Evolutionary conservation across 2,329 filamentous ascomycete species (phyloP), one percentile per base, ranked within the genome.

Genomic region (Epichloe sylvatica): DNA sequence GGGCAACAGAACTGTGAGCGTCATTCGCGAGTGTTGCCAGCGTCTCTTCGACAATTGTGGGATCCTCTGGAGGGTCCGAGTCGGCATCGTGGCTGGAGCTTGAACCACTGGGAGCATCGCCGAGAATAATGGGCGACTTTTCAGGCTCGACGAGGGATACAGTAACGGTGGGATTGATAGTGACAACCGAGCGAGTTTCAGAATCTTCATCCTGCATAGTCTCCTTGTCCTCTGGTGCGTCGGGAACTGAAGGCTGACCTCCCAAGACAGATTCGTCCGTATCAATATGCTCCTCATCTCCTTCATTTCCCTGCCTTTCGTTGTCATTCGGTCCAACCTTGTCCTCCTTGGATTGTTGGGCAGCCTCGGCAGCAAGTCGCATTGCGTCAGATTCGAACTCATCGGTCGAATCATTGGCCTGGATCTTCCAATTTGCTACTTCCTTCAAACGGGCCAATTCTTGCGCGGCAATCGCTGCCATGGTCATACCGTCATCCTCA

Each of bases 381-480:
- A 84, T 76, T 15, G 70, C 70, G 46, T 82, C 81, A 43, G 77
- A 80, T 45, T 84, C 81, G 59, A 94, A 97, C 62, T 94, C 81
- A 47, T 92, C 81, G 12, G 79, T 83, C 2, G 76, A 70, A 62
- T 97, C 91, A 36, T 75, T 70, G 7, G 86, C 81, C 37, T 75
- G 73, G 39, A 95, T 77, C 70, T 97, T 97, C 83, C 84, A 94
- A 52, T 75, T 76, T 7, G 84, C 86, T 51, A 92, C 84, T 55
- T 90, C 81, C 74, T 92, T 95, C 34, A 98, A 72, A 40, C 83
- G 76, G 35, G 74, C 75, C 25, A 98, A 75, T 63, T 97, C 87
- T 59, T 80, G 82, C 15, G 90, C 91, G 17, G 89, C 83, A 34
- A 79, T 70, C 51, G 88, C 81, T 4, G 92, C 89, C 52, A 86